A percentile compares a stretch with the other conserved stretches of the same genome.
These are phyloP conservation scores for Cryptococcus amylolentus DNA, from an alignment of 1,284 basidiomycete species.

Conservation along the genomic window DNA sequence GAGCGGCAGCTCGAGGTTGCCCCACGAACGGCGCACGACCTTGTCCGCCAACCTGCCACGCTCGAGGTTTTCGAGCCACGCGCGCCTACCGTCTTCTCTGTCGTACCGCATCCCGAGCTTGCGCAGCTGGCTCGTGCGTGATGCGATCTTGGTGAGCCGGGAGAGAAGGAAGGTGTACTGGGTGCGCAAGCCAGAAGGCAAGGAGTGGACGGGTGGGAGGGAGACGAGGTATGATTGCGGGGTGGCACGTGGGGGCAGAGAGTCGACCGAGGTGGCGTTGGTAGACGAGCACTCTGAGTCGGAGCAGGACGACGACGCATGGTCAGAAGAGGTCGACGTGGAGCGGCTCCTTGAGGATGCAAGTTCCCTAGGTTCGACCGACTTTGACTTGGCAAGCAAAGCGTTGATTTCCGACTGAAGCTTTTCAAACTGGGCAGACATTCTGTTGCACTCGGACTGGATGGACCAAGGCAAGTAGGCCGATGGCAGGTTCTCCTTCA, in stretches of 20 bases:
- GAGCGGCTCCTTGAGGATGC: conserved; percentile 9
- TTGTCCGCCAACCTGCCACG: conserved; percentile 36
- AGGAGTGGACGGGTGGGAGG: conserved; percentile 37
- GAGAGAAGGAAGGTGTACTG: conserved; percentile 35
- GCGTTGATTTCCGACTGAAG: conserved; percentile 31
- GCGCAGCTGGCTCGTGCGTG: conserved; percentile 33
- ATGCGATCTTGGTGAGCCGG: conserved; percentile 36
- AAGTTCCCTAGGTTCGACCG: conserved; percentile 3
- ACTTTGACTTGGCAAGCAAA: conserved; percentile 22
- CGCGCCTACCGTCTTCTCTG: conserved; percentile 45
- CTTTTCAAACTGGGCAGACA: conserved; percentile 33
- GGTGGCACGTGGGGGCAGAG: conserved; percentile 14
- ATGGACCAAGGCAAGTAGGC: conserved; percentile 45
- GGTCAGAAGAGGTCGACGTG: conserved; percentile 11
- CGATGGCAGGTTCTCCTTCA: conserved; percentile 45
- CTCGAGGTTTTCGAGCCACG: conserved; percentile 45
- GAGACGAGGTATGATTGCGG: conserved; percentile 38
- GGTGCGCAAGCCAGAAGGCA: conserved; percentile 30
- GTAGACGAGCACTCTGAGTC: conserved; percentile 16
- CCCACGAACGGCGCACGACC: conserved; percentile 39
- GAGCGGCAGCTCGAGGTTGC: conserved; percentile 25
- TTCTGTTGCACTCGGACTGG: conserved; percentile 32
- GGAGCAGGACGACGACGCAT: neutral
- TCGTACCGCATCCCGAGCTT: conserved; percentile 40
- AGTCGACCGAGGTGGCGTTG: conserved; percentile 35